A percentile compares a stretch with the other conserved stretches of the same genome.
Evolutionary conservation across 306 rosid species (phyloP).

Genomic region (Vigna hirtella): DNA sequence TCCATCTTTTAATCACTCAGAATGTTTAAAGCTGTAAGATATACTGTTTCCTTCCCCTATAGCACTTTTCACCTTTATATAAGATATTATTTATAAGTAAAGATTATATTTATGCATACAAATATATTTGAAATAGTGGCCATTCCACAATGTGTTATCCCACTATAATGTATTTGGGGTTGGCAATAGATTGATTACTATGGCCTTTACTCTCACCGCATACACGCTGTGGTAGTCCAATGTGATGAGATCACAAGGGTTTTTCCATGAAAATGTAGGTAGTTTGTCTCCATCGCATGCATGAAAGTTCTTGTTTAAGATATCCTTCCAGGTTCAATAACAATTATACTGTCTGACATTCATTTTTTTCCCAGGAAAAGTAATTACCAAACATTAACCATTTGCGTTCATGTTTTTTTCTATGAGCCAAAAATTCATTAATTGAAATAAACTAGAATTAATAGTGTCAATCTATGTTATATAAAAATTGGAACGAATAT

Average conservation of each 20-base stretch:
- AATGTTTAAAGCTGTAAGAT: background rate
- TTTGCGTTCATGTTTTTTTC: background rate
- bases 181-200: background rate
- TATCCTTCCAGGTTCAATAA: background rate
- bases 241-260: background rate
- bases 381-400: background rate
- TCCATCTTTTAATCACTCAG: background rate
- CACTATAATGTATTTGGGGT: background rate
- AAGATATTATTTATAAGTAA: too few species aligned
- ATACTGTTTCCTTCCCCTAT: background rate
- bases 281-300: background rate
- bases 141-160: background rate
- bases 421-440: background rate
- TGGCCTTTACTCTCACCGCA: too few species aligned
- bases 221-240: too few species aligned
- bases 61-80: background rate
- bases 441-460: slow-evolving; percentile 4
- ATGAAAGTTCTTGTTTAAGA: background rate
- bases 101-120: background rate
- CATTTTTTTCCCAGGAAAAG: background rate
- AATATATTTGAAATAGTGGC: background rate
- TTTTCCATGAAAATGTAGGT: background rate
- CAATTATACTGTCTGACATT: background rate
- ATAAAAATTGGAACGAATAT: background rate
- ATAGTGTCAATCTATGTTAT: background rate